phyloP scores from a whole-genome alignment of 1,284 basidiomycete genomes.

The Moesziomyces parantarcticus region DNA sequence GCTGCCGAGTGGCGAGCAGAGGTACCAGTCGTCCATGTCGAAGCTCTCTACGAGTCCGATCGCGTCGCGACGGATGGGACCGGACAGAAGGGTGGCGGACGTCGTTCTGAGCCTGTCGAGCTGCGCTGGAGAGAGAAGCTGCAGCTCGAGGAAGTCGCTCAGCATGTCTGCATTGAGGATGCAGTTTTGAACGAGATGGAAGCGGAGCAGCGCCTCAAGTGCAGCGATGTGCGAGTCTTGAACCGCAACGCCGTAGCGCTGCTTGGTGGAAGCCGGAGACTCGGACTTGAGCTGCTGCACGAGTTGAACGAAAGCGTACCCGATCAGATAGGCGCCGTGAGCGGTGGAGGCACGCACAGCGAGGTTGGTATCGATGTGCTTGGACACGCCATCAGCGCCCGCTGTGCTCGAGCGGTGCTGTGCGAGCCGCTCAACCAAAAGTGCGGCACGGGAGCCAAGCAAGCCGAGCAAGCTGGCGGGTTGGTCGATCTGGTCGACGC shows the following conservation, averaged over 20 bases:
- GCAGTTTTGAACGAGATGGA: slow-evolving; percentile 54
- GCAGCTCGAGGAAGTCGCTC: slow-evolving; percentile 32
- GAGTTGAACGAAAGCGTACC: slow-evolving; percentile 32
- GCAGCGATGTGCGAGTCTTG: slow-evolving; percentile 14
- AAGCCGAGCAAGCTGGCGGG: slow-evolving; percentile 33
- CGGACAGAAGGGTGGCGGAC: slow-evolving; percentile 26
- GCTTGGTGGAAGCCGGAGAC: slow-evolving; percentile 1
- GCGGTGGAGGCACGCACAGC: slow-evolving; percentile 49
- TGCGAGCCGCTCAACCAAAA: slow-evolving; percentile 37
- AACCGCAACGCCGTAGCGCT: slow-evolving; percentile 18
- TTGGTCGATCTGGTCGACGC: slow-evolving; percentile 11
- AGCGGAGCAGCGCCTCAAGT: slow-evolving; percentile 25
- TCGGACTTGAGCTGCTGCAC: slow-evolving; percentile 22
- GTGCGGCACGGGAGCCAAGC: slow-evolving; percentile 38
- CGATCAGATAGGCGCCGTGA: slow-evolving; percentile 44
- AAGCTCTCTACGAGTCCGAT: slow-evolving; percentile 53
- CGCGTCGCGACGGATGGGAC: slow-evolving; percentile 38
- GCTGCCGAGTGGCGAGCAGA: slow-evolving; percentile 52
- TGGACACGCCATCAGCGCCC: slow-evolving; percentile 13
- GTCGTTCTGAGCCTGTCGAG: slow-evolving; percentile 16
- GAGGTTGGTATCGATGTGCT: slow-evolving; percentile 49
- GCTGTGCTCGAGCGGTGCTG: slow-evolving; percentile 27
- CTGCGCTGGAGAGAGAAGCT: slow-evolving; percentile 20
- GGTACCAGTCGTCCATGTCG: slow-evolving; percentile 61
- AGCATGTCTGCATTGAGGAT: slow-evolving; percentile 27